These are phyloP conservation scores for Phytomonas francai DNA, from an alignment of 208 protist species.

Conservation along the genomic window DNA sequence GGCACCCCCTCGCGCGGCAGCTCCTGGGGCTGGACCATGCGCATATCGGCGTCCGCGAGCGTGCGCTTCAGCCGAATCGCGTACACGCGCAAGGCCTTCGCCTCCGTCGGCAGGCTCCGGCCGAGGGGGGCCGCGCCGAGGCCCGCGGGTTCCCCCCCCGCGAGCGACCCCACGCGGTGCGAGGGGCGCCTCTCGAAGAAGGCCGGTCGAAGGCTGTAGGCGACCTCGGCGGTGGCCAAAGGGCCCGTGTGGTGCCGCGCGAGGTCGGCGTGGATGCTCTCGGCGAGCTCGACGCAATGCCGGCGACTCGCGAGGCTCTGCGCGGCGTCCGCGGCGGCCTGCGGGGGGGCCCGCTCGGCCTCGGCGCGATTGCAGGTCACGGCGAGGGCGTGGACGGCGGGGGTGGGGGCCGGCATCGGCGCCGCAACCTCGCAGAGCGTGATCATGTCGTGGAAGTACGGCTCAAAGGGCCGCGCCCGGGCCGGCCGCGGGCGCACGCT, in stretches of 20 bases:
- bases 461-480: constrained; percentile 16
- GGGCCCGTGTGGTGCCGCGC: not conserved
- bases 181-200: constrained; percentile 19
- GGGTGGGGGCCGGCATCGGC: not conserved
- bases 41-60: constrained; percentile 24
- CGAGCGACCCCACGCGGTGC: not conserved
- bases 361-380: constrained; percentile 40
- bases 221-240: constrained; percentile 37
- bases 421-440: constrained; percentile 23
- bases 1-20: constrained; percentile 30
- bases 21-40: constrained; percentile 22
- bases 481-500: not conserved
- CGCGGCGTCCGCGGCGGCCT: constrained; percentile 9
- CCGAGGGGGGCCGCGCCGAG: not conserved
- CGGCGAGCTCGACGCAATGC: not conserved
- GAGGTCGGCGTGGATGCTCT: not conserved
- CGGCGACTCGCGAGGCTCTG: constrained; percentile 1
- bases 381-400: constrained; percentile 19
- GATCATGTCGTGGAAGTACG: constrained; percentile 53
- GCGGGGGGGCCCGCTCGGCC: constrained; percentile 18
- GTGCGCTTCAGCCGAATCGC: constrained; percentile 20
- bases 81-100: constrained; percentile 48
- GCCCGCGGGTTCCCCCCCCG: not conserved
- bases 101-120: constrained; percentile 22
- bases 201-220: constrained; percentile 29